Evolutionary conservation across 192 early-diverging fungal genomes (phyloP).

Genomic region (Coemansia sp.): DNA sequence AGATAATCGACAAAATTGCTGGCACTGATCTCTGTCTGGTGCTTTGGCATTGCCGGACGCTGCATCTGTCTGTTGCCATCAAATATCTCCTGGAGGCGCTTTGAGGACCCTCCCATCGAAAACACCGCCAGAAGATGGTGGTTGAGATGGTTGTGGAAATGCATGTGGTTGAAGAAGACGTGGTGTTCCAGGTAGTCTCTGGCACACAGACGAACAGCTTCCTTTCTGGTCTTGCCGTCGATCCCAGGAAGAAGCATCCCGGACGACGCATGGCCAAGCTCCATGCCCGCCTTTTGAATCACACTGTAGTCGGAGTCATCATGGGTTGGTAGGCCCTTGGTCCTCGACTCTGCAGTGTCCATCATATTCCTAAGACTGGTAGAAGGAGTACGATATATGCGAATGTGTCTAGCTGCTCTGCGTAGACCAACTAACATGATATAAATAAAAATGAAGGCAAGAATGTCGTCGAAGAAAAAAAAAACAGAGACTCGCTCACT

Average conservation of each 20-base stretch:
- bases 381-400: background rate
- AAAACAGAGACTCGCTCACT: background rate
- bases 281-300: constrained; percentile 29
- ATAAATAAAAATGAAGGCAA: background rate
- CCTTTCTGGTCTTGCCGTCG: constrained; percentile 34
- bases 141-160: constrained; percentile 62
- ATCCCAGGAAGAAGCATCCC: constrained; percentile 50
- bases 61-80: constrained; percentile 38
- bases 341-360: background rate
- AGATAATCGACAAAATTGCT: constrained; percentile 42
- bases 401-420: background rate
- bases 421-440: background rate
- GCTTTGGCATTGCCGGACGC: constrained; percentile 19
- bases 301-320: constrained; percentile 38
- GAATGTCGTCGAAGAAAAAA: background rate
- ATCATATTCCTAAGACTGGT: background rate
- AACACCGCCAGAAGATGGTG: constrained; percentile 62
- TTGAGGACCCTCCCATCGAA: constrained; percentile 53
- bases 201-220: constrained; percentile 51
- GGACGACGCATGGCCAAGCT: constrained; percentile 21
- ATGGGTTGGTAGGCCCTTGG: constrained; percentile 2
- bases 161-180: constrained; percentile 56
- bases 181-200: constrained; percentile 57
- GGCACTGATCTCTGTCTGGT: constrained; percentile 34
- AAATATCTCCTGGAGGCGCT: constrained; percentile 58